phyloP scores from a whole-genome alignment of 2,329 filamentous ascomycete genomes.

The Fusarium neocosmosporiellum region DNA sequence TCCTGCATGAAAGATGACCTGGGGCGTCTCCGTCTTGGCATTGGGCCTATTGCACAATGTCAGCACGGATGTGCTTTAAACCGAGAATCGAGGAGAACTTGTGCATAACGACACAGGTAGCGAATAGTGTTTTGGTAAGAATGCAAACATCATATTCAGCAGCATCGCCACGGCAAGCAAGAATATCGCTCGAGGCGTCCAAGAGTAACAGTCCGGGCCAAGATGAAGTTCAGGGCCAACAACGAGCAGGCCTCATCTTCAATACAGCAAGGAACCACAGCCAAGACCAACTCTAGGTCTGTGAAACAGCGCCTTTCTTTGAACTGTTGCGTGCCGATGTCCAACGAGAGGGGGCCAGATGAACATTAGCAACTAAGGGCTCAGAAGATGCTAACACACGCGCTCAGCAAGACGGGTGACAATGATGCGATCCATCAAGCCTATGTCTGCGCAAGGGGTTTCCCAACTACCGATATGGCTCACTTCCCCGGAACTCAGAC shows the following conservation, averaged over 20 bases:
- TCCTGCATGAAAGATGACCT: not conserved
- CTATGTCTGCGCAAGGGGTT: constrained; percentile 69
- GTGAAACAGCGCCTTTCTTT: not conserved
- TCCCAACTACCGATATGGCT: constrained; percentile 61
- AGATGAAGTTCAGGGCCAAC: not conserved
- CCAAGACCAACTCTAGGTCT: not conserved
- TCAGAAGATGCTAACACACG: not conserved
- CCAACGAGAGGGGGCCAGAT: not conserved
- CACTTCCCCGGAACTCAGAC: constrained; percentile 72
- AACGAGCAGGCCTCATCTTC: not conserved
- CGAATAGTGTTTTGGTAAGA: constrained; percentile 53
- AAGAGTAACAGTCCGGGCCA: not conserved
- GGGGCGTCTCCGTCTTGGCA: constrained; percentile 6
- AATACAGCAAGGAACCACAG: not conserved
- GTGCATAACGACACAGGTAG: constrained; percentile 54
- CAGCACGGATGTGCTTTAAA: constrained; percentile 58
- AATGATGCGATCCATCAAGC: constrained; percentile 65
- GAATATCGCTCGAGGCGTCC: not conserved
- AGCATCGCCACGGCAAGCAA: constrained; percentile 40
- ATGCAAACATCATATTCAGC: constrained; percentile 56
- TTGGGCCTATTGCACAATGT: constrained; percentile 53
- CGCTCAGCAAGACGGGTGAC: constrained; percentile 69
- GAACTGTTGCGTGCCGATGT: not conserved
- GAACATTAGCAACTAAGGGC: not conserved
- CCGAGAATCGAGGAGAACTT: constrained; percentile 56